phyloP scores from a whole-genome alignment of 164 flowering plant species.

The Nelumbo lutea region DNA sequence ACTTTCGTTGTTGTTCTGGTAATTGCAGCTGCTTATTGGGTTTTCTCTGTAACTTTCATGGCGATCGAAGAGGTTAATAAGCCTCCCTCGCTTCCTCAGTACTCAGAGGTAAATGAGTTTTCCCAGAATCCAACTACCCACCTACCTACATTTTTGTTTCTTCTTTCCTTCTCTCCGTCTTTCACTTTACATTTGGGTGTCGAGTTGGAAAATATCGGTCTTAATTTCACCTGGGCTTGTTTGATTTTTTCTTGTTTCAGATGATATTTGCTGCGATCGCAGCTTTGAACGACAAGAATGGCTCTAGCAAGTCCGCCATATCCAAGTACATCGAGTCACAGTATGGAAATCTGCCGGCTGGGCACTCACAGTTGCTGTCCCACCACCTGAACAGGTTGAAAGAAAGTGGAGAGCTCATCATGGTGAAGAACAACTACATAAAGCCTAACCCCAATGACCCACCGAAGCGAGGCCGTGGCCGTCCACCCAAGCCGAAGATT shows the following conservation, averaged over 20 bases:
- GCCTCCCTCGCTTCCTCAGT: slow-evolving; percentile 32
- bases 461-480: slow-evolving; percentile 77
- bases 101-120: slow-evolving; percentile 37
- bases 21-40: background rate
- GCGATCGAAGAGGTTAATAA: slow-evolving; percentile 34
- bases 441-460: slow-evolving; percentile 66
- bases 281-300: slow-evolving; percentile 48
- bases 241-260: slow-evolving; percentile 23
- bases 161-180: background rate
- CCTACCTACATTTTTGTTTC: no score
- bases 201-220: background rate
- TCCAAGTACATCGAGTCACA: slow-evolving; percentile 57
- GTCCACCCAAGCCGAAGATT: slow-evolving; percentile 75
- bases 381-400: slow-evolving; percentile 65
- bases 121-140: background rate
- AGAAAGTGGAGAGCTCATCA: slow-evolving; percentile 50
- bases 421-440: slow-evolving; percentile 73
- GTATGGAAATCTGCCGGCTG: slow-evolving; percentile 54
- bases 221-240: background rate
- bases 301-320: slow-evolving; percentile 67
- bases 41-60: slow-evolving; percentile 20
- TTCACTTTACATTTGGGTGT: no score
- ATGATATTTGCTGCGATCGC: slow-evolving; percentile 72
- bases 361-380: slow-evolving; percentile 47
- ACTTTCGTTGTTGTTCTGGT: background rate